phyloP scores from a whole-genome alignment of 441 rosid species.

The Pelargonium fulgidum region DNA sequence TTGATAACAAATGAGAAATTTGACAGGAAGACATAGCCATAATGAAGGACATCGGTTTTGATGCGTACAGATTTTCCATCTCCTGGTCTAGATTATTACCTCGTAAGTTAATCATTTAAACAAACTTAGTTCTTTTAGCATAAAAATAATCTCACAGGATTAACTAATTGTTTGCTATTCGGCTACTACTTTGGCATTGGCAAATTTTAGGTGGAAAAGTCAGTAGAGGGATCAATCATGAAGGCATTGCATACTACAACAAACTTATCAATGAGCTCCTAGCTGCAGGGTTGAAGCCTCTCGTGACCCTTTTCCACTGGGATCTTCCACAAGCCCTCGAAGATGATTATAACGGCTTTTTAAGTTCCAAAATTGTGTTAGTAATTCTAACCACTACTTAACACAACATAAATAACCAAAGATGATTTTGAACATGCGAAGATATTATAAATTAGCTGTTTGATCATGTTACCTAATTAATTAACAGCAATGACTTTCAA shows the following conservation, averaged over 20 bases:
- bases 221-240: conserved; percentile 19
- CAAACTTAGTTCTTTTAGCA: background rate
- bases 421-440: background rate
- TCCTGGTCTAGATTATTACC: conserved; percentile 71
- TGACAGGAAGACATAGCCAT: conserved; percentile 47
- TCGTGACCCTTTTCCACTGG: conserved; percentile 46
- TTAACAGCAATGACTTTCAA: conserved; percentile 42
- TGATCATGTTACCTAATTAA: conserved; percentile 18
- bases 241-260: conserved; percentile 22
- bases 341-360: conserved; percentile 48
- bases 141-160: background rate
- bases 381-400: conserved; percentile 6
- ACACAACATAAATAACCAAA: background rate
- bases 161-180: too few relatives aligned
- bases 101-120: conserved; percentile 22
- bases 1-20: background rate
- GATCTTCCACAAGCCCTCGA: conserved; percentile 51
- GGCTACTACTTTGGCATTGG: background rate
- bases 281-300: conserved; percentile 37
- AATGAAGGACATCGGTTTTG: conserved; percentile 46
- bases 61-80: conserved; percentile 67
- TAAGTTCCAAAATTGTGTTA: conserved; percentile 38
- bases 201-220: conserved; percentile 19
- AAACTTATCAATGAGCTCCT: conserved; percentile 25
- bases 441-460: background rate